Evolutionary conservation across 2,329 filamentous ascomycete species (phyloP).

Genomic region (Aspergillus unguis): DNA sequence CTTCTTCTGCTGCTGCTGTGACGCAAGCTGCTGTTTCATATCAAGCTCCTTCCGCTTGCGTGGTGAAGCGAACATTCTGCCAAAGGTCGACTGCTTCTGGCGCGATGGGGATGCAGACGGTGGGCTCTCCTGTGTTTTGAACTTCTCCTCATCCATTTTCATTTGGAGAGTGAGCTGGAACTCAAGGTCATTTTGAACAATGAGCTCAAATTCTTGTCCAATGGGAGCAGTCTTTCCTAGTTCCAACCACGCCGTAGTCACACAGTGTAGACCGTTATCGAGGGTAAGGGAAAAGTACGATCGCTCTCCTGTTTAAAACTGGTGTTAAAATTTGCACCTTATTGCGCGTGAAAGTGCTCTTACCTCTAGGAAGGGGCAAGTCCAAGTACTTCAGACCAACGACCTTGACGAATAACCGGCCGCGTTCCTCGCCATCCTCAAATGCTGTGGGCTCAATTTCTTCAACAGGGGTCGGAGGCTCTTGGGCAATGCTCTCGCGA

Average conservation of each 20-base stretch:
- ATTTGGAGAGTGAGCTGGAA: constrained; percentile 97
- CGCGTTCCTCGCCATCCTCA: constrained; percentile 80
- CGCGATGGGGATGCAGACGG: constrained; percentile 58
- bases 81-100: constrained; percentile 82
- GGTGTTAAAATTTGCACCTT: not conserved
- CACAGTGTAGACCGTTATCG: constrained; percentile 97
- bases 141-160: constrained; percentile 79
- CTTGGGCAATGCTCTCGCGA: constrained; percentile 73
- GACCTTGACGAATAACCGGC: constrained; percentile 96
- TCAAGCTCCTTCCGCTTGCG: constrained; percentile 97
- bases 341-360: constrained; percentile 33
- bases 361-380: constrained; percentile 84
- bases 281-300: constrained; percentile 94
- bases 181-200: constrained; percentile 95
- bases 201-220: constrained; percentile 95
- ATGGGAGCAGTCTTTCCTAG: constrained; percentile 89
- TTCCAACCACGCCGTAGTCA: constrained; percentile 94
- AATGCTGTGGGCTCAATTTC: constrained; percentile 66
- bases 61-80: constrained; percentile 86
- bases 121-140: constrained; percentile 45
- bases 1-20: constrained; percentile 72
- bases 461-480: constrained; percentile 59
- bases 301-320: constrained; percentile 66
- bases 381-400: constrained; percentile 95
- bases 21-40: constrained; percentile 75